Conservation (phyloP, 352 stramenopile genomes). For the Thalassiosira ordinaria region DNA sequence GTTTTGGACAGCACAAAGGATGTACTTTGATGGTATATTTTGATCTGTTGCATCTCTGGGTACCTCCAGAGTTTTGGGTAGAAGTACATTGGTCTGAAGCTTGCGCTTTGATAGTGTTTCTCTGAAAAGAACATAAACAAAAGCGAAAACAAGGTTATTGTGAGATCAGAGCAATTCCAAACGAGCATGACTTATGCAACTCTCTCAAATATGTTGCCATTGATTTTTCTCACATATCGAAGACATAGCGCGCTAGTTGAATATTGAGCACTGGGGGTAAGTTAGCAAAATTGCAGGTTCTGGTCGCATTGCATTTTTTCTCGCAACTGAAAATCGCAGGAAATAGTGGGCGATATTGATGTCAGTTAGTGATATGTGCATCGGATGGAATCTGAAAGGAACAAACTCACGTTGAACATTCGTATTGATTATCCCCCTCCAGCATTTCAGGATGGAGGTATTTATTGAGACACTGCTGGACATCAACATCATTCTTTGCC, state of each 20-base stretch:
- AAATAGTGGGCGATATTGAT: too few species aligned
- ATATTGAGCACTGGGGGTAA: conserved; percentile 83
- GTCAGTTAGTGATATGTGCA: too few species aligned
- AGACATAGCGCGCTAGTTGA: conserved; percentile 84
- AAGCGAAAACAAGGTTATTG: too few species aligned
- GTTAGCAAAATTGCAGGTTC: conserved; percentile 55
- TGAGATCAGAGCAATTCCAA: not conserved
- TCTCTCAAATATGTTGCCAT: not conserved
- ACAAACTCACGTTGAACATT: conserved; percentile 54
- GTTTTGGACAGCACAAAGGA: conserved; percentile 81
- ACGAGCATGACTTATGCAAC: not conserved
- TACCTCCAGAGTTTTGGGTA: conserved; percentile 64
- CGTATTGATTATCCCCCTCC: conserved; percentile 83
- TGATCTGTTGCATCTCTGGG: conserved; percentile 18
- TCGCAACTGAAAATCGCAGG: conserved; percentile 46
- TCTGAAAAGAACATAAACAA: conserved; percentile 11
- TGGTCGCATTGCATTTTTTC: conserved; percentile 71
- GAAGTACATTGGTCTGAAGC: conserved; percentile 72
- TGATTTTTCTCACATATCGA: conserved; percentile 55
- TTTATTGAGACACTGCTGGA: conserved; percentile 72
- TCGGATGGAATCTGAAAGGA: too few species aligned
- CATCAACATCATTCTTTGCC: conserved; percentile 63
- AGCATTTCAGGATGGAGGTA: conserved; percentile 73
- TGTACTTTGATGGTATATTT: conserved; percentile 51
- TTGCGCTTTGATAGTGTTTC: conserved; percentile 78